phyloP scores from a whole-genome alignment of 257 asterid species.

The Echites panduratus region DNA sequence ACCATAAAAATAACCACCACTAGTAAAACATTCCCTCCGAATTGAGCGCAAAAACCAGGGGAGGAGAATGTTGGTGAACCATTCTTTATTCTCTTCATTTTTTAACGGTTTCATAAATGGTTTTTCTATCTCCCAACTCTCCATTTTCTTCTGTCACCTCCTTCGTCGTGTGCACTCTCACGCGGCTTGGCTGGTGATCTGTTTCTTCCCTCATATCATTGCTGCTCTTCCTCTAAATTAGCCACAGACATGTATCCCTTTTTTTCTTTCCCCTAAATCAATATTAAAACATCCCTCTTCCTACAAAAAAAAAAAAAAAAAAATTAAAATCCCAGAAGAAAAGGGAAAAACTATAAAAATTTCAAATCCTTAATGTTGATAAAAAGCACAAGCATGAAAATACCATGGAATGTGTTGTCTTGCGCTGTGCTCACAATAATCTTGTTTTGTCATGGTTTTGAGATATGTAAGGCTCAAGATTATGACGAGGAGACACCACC shows the following conservation, averaged over 20 bases:
- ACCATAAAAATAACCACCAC: neutral
- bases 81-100: constrained; percentile 30
- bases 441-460: constrained; percentile 17
- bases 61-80: constrained; percentile 40
- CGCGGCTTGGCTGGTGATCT: constrained; percentile 62
- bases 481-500: constrained; percentile 30
- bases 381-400: constrained; percentile 26
- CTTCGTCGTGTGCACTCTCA: constrained; percentile 38
- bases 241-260: neutral
- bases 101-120: constrained; percentile 19
- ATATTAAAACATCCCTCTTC: neutral
- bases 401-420: constrained; percentile 31
- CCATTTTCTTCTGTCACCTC: constrained; percentile 27
- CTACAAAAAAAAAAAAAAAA: neutral
- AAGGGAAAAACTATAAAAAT: neutral
- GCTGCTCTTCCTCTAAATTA: neutral
- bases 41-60: constrained; percentile 36
- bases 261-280: neutral
- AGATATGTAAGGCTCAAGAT: constrained; percentile 41
- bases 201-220: constrained; percentile 6
- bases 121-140: constrained; percentile 23
- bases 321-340: constrained; percentile 12
- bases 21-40: constrained; percentile 7
- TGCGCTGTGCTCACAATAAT: constrained; percentile 17
- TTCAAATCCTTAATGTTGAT: neutral